phyloP scores from a whole-genome alignment of 345 rosid genomes.

The Populus nigra region DNA sequence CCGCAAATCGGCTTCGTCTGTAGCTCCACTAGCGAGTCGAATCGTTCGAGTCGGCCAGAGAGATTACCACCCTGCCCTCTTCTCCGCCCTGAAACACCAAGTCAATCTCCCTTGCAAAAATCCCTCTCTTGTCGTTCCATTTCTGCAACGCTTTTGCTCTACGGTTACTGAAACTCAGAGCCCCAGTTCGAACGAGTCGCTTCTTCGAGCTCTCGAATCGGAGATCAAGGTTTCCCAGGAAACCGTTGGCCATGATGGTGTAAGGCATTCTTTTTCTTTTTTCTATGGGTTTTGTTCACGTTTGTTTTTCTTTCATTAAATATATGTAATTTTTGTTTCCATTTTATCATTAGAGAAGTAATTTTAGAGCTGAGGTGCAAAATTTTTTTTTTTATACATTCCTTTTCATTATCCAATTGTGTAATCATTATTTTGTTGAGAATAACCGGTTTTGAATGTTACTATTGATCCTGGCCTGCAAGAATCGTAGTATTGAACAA shows the following conservation, averaged over 20 bases:
- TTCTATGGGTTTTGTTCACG: not conserved
- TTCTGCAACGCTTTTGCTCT: conserved; percentile 26
- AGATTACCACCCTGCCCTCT: conserved; percentile 24
- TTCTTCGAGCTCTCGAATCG: conserved; percentile 56
- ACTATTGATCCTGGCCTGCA: not conserved
- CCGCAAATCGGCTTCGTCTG: conserved; percentile 44
- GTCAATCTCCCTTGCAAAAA: conserved; percentile 15
- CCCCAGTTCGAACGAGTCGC: conserved; percentile 47
- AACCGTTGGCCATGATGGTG: conserved; percentile 53
- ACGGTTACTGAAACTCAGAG: conserved; percentile 32
- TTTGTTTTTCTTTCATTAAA: not conserved
- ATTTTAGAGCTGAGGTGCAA: not conserved
- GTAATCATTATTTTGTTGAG: not conserved
- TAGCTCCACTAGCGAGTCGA: conserved; percentile 42
- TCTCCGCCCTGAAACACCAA: conserved; percentile 24
- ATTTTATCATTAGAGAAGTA: too few relatives aligned
- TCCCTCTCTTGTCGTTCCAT: conserved; percentile 17
- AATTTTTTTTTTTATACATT: not conserved
- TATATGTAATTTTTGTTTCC: not conserved
- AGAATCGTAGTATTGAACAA: not conserved
- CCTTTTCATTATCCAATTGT: not conserved
- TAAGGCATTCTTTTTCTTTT: conserved; percentile 9
- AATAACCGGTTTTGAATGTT: not conserved
- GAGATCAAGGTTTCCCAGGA: conserved; percentile 67
- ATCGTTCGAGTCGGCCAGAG: conserved; percentile 24